Base-by-base conservation (phyloP, 164 flowering plant species). In the Stephania japonica region DNA sequence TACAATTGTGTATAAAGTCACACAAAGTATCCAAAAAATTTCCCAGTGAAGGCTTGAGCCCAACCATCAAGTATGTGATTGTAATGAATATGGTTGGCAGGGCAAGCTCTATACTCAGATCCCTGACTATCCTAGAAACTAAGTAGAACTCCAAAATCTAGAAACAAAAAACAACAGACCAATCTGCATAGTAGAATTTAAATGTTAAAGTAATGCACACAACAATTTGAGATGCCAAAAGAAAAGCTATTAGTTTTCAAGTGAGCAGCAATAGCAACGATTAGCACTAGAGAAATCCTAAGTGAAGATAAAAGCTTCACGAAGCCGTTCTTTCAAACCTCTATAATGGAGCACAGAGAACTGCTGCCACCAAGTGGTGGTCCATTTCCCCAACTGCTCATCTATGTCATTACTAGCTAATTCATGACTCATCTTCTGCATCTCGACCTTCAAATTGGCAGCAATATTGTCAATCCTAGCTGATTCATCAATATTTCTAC, bases 11-110 rank as follows among this genome's bases (percentile, higher is more conserved):
- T 69, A 78, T 5, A 91, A 89, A 73, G 4, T 70, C 81, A 42
- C 79, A 73, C 10, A 93, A 69, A 26, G 87, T 80, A 38, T 27
- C 16, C 4, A 93, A 70, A 82, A 85, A 90, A 68, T 73, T 67
- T 0, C 9, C 53, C 0, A 79, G 49, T 0, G 75, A 66, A 19
- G 82, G 80, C 71, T 84, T 87, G 4, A 93, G 84, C 4, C 97
- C 97, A 1, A 84, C 89, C 97, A 89, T 90, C 88, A 87, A 91
- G 42, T 93, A 91, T 0, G 87, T 81, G 68, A 90, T 83, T 70
- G 73, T 76, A 18, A 85, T 56, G 42, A 85, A 91, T 6, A 81
- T 12, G 7, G 94, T 85, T 10, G 98, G 98, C 11, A 90, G 95
- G 68, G 84, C 80, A 1, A 93, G 91, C 76, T 88, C 91, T 91